Evolutionary conservation across 2,329 filamentous ascomycete species (phyloP).

Genomic region (Periconia sp.): DNA sequence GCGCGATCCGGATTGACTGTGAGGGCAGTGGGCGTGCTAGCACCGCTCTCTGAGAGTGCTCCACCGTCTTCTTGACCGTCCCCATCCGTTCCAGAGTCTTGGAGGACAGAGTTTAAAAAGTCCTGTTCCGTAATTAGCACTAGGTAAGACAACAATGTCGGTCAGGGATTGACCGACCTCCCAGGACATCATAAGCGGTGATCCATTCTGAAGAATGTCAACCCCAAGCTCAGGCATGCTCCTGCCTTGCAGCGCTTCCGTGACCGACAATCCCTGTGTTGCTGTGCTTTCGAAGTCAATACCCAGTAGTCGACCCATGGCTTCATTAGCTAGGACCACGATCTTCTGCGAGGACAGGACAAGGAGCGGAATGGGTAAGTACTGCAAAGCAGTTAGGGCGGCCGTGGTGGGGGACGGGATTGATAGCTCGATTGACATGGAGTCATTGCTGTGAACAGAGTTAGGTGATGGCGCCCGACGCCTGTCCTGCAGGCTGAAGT

Average conservation of each 20-base stretch:
- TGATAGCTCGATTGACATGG: slow-evolving; percentile 36
- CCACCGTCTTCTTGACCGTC: slow-evolving; percentile 15
- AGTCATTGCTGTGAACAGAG: slow-evolving; percentile 38
- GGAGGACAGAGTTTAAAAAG: slow-evolving; percentile 52
- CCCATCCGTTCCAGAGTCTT: slow-evolving; percentile 37
- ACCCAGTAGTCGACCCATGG: slow-evolving; percentile 73
- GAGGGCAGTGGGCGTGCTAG: slow-evolving; percentile 36
- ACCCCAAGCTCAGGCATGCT: slow-evolving; percentile 73
- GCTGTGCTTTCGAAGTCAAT: slow-evolving; percentile 55
- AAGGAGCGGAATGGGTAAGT: slow-evolving; percentile 73
- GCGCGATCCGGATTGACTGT: neutral
- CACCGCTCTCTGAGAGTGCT: slow-evolving; percentile 24
- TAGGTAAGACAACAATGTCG: neutral
- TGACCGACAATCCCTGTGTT: slow-evolving; percentile 52
- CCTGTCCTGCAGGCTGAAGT: slow-evolving; percentile 35
- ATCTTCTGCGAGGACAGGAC: slow-evolving; percentile 73
- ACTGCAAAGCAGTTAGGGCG: slow-evolving; percentile 66
- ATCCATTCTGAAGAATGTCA: slow-evolving; percentile 73
- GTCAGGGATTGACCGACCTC: slow-evolving; percentile 40
- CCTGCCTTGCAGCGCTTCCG: slow-evolving; percentile 69
- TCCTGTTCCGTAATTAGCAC: slow-evolving; percentile 32
- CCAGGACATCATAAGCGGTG: slow-evolving; percentile 58
- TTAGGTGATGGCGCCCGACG: slow-evolving; percentile 28
- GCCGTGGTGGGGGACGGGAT: slow-evolving; percentile 35
- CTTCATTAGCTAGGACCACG: slow-evolving; percentile 75